Percentiles rank a stretch among this genome's conserved stretches.
Evolutionary conservation across 108 stramenopile genomes (phyloP).

Genomic region (Chaetoceros muelleri): DNA sequence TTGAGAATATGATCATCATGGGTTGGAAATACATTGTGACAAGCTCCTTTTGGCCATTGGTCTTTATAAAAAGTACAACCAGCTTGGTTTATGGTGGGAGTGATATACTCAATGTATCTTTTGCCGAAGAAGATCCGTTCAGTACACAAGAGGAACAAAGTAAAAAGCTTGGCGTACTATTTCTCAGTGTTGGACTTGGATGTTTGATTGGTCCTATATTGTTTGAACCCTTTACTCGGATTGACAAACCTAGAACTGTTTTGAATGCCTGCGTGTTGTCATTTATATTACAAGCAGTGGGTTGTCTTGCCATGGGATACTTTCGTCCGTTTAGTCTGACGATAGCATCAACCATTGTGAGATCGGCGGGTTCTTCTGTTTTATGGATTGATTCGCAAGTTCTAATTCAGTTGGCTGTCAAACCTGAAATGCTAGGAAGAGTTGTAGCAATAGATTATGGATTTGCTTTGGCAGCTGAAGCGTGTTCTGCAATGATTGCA

Average conservation of each 20-base stretch:
- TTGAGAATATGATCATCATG: slow-evolving; percentile 27
- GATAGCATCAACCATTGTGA: slow-evolving; percentile 22
- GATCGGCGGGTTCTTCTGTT: slow-evolving; percentile 39
- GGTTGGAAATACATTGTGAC: slow-evolving; percentile 30
- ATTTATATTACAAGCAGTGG: slow-evolving; percentile 26
- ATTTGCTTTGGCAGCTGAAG: slow-evolving; percentile 43
- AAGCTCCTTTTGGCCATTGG: slow-evolving; percentile 38
- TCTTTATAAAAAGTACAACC: slow-evolving; percentile 40
- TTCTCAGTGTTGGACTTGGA: slow-evolving; percentile 49
- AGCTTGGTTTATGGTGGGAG: slow-evolving; percentile 34
- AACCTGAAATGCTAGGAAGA: slow-evolving; percentile 38
- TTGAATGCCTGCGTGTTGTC: slow-evolving; percentile 37
- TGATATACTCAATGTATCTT: slow-evolving; percentile 57
- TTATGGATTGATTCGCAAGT: slow-evolving; percentile 47
- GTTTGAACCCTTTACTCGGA: slow-evolving; percentile 28
- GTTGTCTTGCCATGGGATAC: slow-evolving; percentile 19
- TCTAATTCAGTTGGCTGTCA: slow-evolving; percentile 11
- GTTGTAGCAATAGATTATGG: slow-evolving; percentile 51
- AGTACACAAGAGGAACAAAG: slow-evolving; percentile 4
- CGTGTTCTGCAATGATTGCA: slow-evolving; percentile 28
- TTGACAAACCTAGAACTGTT: slow-evolving; percentile 31
- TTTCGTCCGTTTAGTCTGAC: slow-evolving; percentile 8
- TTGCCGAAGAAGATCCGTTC: slow-evolving; percentile 22
- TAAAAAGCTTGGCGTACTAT: slow-evolving; percentile 39
- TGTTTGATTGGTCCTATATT: slow-evolving; percentile 51